A percentile compares a stretch with the other conserved stretches of the same genome.
Evolutionary conservation across 306 rosid species (phyloP).

Genomic region (Malus orientalis): DNA sequence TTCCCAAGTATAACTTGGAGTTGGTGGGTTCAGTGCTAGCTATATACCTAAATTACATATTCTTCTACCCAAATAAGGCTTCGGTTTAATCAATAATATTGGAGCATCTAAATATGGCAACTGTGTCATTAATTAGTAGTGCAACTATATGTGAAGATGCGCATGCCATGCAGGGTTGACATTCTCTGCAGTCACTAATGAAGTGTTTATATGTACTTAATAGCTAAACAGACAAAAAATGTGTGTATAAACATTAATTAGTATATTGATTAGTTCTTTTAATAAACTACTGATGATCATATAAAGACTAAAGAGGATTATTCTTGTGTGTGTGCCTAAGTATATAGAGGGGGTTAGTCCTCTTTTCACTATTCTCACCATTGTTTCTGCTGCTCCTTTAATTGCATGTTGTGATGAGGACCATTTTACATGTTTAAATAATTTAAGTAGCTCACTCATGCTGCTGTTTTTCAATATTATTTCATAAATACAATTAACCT

Average conservation of each 20-base stretch:
- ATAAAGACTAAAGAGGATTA: background rate
- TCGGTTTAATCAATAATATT: background rate
- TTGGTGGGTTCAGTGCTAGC: background rate
- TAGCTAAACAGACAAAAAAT: background rate
- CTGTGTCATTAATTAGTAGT: constrained; percentile 1
- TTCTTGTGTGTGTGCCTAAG: background rate
- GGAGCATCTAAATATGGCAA: background rate
- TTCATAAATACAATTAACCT: background rate
- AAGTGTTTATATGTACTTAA: background rate
- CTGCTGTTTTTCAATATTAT: constrained; percentile 17
- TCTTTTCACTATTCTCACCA: background rate
- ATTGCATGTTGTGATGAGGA: background rate
- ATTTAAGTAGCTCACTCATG: background rate
- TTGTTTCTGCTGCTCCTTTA: background rate
- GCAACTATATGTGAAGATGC: constrained; percentile 19
- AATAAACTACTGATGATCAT: background rate
- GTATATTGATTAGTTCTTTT: background rate
- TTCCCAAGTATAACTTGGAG: background rate
- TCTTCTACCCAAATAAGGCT: background rate
- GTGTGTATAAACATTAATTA: background rate
- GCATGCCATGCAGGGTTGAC: constrained; percentile 14
- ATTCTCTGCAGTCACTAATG: background rate
- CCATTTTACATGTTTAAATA: background rate
- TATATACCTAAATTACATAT: background rate
- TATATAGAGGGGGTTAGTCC: background rate